phyloP scores from a whole-genome alignment of 1,139 yeast genomes.

The Candida glucosophila region DNA sequence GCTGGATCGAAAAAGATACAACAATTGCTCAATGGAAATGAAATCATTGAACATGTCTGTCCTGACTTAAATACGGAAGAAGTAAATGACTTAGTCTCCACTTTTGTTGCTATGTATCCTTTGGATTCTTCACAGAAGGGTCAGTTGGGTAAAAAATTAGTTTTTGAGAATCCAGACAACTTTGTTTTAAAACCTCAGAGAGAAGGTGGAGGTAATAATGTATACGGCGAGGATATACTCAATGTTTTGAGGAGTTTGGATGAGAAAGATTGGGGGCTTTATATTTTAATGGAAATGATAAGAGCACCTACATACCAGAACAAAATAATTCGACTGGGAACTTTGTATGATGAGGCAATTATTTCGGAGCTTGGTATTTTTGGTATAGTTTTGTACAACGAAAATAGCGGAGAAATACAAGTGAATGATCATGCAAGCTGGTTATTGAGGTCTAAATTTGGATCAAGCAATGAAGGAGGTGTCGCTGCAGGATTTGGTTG shows the following conservation, averaged over 20 bases:
- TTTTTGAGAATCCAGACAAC: slow-evolving; percentile 55
- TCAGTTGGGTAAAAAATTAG: slow-evolving; percentile 52
- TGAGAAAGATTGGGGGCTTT: slow-evolving; percentile 80
- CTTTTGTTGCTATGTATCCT: slow-evolving; percentile 84
- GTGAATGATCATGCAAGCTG: slow-evolving; percentile 72
- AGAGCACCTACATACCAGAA: slow-evolving; percentile 64
- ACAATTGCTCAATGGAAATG: slow-evolving; percentile 64
- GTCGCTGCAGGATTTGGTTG: slow-evolving; percentile 99
- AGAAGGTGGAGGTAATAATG: slow-evolving; percentile 93
- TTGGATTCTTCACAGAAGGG: slow-evolving; percentile 68
- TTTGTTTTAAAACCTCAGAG: slow-evolving; percentile 93
- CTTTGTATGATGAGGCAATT: slow-evolving; percentile 56
- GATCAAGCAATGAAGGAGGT: slow-evolving; percentile 90
- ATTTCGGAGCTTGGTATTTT: slow-evolving; percentile 87
- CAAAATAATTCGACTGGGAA: slow-evolving; percentile 60
- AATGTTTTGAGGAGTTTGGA: slow-evolving; percentile 50
- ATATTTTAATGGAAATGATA: slow-evolving; percentile 88
- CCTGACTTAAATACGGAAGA: slow-evolving; percentile 18
- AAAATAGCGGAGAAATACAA: slow-evolving; percentile 44
- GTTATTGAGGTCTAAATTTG: slow-evolving; percentile 80
- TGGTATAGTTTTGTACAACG: slow-evolving; percentile 75
- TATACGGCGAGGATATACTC: slow-evolving; percentile 81
- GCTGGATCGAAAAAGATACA: slow-evolving; percentile 92
- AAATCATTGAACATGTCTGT: slow-evolving; percentile 40
- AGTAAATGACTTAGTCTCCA: slow-evolving; percentile 32